A percentile compares a stretch with the other conserved stretches of the same genome.
Evolutionary conservation across 495 filamentous ascomycete species (phyloP).

Genomic region (Mycothermus thermophilus): DNA sequence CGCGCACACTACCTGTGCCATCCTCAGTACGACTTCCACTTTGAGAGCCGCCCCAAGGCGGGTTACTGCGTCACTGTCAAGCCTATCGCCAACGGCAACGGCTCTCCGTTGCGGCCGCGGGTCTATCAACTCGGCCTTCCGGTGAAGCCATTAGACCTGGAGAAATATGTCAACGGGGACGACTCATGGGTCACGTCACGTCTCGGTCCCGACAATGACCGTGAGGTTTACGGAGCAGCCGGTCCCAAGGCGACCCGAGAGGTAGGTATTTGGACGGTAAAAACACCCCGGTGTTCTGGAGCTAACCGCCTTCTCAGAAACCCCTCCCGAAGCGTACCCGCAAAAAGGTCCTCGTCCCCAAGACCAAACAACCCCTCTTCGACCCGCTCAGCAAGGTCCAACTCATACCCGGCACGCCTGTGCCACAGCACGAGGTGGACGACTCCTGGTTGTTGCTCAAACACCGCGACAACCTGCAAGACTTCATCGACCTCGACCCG

Average conservation of each 20-base stretch:
- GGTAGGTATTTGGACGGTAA: too few relatives aligned
- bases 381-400: conserved; percentile 35
- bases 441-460: conserved; percentile 39
- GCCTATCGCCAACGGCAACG: conserved; percentile 2
- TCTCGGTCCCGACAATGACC: conserved; percentile 25
- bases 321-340: conserved; percentile 2
- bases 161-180: conserved; percentile 28
- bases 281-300: too few relatives aligned
- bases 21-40: conserved; percentile 29
- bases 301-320: conserved; percentile 4
- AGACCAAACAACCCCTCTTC: conserved; percentile 36
- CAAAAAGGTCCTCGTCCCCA: conserved; percentile 28
- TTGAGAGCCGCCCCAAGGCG: conserved; percentile 19
- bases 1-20: conserved; percentile 32
- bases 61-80: conserved; percentile 13
- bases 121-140: conserved; percentile 27
- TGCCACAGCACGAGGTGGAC: conserved; percentile 29
- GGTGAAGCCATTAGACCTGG: conserved; percentile 23
- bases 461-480: conserved; percentile 36
- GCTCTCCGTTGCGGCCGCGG: conserved; percentile 10
- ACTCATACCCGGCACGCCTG: conserved; percentile 30
- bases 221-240: conserved; percentile 7
- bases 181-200: conserved; percentile 27
- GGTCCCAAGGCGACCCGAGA: background rate
- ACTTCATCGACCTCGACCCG: conserved; percentile 35